Conservation (phyloP, 805 yeast genomes). For the Brettanomyces anomalus region DNA sequence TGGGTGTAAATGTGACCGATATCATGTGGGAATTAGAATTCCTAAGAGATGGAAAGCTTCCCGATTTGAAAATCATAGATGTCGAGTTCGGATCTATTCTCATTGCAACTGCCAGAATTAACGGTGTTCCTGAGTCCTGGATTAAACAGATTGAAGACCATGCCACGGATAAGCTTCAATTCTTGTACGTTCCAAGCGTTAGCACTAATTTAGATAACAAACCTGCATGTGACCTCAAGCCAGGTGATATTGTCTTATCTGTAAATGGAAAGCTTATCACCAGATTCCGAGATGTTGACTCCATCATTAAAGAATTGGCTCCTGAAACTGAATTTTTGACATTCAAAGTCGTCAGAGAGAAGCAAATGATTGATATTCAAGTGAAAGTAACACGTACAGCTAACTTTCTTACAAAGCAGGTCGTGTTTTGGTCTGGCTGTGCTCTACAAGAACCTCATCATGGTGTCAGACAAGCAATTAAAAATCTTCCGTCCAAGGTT, state of each 20-base stretch:
- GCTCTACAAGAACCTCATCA: slow-evolving; percentile 84
- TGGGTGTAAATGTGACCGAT: slow-evolving; percentile 73
- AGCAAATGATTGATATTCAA: slow-evolving; percentile 47
- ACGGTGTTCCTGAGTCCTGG: slow-evolving; percentile 87
- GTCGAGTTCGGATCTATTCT: slow-evolving; percentile 67
- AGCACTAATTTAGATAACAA: slow-evolving; percentile 25
- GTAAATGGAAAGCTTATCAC: slow-evolving; percentile 59
- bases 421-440: slow-evolving; percentile 80
- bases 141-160: slow-evolving; percentile 50
- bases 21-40: slow-evolving; percentile 46
- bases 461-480: slow-evolving; percentile 80
- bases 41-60: slow-evolving; percentile 41
- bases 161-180: slow-evolving; percentile 54
- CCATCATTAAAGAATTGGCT: slow-evolving; percentile 32
- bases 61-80: slow-evolving; percentile 61
- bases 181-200: slow-evolving; percentile 62
- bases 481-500: slow-evolving; percentile 70
- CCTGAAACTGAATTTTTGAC: slow-evolving; percentile 24
- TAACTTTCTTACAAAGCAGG: slow-evolving; percentile 50
- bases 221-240: slow-evolving; percentile 28
- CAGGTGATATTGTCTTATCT: slow-evolving; percentile 73
- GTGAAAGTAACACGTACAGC: slow-evolving; percentile 60
- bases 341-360: slow-evolving; percentile 66
- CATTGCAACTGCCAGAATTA: slow-evolving; percentile 65
- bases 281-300: slow-evolving; percentile 55